A percentile compares a stretch with the other conserved stretches of the same genome.
phyloP scores from a whole-genome alignment of 768 basidiomycete species.

The Kwoniella newhampshirensis region DNA sequence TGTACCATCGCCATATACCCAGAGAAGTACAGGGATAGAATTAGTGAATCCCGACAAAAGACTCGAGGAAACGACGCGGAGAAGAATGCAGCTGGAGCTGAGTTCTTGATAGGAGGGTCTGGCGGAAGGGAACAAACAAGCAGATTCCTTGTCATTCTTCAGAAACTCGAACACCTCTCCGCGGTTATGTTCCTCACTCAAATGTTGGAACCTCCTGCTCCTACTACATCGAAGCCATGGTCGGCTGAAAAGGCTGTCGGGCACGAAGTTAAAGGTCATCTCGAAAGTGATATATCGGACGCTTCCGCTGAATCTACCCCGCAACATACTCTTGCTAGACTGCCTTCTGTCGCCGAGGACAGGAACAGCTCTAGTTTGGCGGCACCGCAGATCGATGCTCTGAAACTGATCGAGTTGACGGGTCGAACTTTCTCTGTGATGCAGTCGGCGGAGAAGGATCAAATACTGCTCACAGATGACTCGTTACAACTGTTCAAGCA shows the following conservation, averaged over 20 bases:
- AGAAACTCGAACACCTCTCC: conserved; percentile 84
- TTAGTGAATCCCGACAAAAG: conserved; percentile 5
- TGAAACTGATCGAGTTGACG: conserved; percentile 86
- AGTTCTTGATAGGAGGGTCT: conserved; percentile 7
- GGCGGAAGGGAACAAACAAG: conserved; percentile 54
- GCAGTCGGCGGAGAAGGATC: conserved; percentile 65
- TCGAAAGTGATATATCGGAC: conserved; percentile 26
- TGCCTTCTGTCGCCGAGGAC: conserved; percentile 18
- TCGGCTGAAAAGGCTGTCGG: conserved; percentile 9
- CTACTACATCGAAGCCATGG: conserved; percentile 3
- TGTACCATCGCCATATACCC: conserved; percentile 78
- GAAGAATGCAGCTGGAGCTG: neutral
- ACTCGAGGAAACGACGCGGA: conserved; percentile 20
- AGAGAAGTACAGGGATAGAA: conserved; percentile 57
- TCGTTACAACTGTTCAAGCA: conserved; percentile 59
- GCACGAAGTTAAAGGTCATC: conserved; percentile 12
- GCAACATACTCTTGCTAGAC: conserved; percentile 13
- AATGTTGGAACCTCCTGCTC: conserved; percentile 62
- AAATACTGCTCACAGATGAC: conserved; percentile 59
- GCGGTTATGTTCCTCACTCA: conserved; percentile 87
- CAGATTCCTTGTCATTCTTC: conserved; percentile 80
- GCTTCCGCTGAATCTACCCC: conserved; percentile 31
- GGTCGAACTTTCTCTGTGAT: conserved; percentile 84
- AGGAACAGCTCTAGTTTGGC: neutral
- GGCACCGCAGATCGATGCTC: conserved; percentile 62